Evolutionary conservation across 768 basidiomycete genomes (phyloP).

Genomic region (Dentipellis fragilis): DNA sequence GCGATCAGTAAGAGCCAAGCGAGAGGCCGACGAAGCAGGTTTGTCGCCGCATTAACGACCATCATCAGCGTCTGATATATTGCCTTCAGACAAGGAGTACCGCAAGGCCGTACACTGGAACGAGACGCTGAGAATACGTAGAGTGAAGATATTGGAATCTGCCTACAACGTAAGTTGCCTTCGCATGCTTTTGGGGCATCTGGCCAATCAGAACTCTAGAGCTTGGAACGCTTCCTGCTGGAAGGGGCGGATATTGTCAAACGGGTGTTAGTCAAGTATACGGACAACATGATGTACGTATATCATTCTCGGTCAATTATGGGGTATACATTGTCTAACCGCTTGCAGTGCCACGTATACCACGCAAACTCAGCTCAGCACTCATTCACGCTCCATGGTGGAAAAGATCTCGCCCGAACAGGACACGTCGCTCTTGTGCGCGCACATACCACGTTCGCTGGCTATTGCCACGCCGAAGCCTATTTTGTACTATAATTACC

Average conservation of each 20-base stretch:
- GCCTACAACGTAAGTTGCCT: slow-evolving; percentile 57
- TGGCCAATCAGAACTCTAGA: slow-evolving; percentile 36
- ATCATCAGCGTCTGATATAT: slow-evolving; percentile 1
- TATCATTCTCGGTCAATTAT: neutral
- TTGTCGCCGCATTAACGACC: slow-evolving; percentile 11
- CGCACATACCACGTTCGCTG: slow-evolving; percentile 51
- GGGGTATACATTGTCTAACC: neutral
- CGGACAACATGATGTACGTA: slow-evolving; percentile 69
- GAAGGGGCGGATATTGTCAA: slow-evolving; percentile 62
- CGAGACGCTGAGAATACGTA: slow-evolving; percentile 78
- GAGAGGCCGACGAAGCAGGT: slow-evolving; percentile 91
- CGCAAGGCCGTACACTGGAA: slow-evolving; percentile 84
- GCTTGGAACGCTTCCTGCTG: slow-evolving; percentile 67
- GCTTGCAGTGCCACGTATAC: slow-evolving; percentile 58
- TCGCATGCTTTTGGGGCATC: neutral
- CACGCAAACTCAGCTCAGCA: slow-evolving; percentile 66
- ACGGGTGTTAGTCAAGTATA: slow-evolving; percentile 57
- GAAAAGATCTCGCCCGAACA: slow-evolving; percentile 60
- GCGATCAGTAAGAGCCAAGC: slow-evolving; percentile 69
- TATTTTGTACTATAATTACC: slow-evolving; percentile 64
- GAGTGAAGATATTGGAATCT: slow-evolving; percentile 73
- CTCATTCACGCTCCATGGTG: slow-evolving; percentile 51
- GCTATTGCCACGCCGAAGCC: slow-evolving; percentile 60
- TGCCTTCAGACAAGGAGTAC: slow-evolving; percentile 70
- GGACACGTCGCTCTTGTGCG: slow-evolving; percentile 51